Conservation (phyloP, 106 monocot species). For the Gastrodia elata region DNA sequence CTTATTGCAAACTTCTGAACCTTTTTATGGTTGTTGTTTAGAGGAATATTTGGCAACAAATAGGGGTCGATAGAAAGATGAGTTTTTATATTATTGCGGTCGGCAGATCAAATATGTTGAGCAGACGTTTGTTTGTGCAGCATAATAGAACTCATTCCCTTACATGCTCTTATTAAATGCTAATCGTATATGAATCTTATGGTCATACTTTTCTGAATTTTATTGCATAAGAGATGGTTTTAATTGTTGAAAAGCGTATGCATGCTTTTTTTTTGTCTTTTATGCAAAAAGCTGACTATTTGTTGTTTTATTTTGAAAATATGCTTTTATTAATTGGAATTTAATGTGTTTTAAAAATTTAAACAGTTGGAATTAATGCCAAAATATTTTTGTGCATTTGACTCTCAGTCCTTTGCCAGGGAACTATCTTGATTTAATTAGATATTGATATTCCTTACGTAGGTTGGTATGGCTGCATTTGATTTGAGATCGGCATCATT, state of each 20-base stretch:
- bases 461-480: conserved; percentile 99
- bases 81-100: neutral
- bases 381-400: neutral
- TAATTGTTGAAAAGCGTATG: neutral
- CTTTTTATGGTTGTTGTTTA: neutral
- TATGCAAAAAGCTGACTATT: neutral
- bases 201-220: neutral
- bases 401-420: neutral
- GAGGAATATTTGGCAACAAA: neutral
- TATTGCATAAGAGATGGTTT: neutral
- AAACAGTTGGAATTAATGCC: neutral
- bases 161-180: neutral
- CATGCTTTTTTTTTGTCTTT: neutral
- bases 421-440: neutral
- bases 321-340: neutral
- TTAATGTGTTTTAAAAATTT: neutral
- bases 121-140: neutral
- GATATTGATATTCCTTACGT: conserved; percentile 2
- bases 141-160: neutral
- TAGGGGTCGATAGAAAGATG: neutral
- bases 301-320: neutral
- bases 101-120: neutral
- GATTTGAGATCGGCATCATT: conserved; percentile 90
- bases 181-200: neutral
- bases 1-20: too few species aligned